These are phyloP conservation scores for Sclerotinia trifoliorum DNA, from an alignment of 2,329 filamentous ascomycete species.

Conservation along the genomic window DNA sequence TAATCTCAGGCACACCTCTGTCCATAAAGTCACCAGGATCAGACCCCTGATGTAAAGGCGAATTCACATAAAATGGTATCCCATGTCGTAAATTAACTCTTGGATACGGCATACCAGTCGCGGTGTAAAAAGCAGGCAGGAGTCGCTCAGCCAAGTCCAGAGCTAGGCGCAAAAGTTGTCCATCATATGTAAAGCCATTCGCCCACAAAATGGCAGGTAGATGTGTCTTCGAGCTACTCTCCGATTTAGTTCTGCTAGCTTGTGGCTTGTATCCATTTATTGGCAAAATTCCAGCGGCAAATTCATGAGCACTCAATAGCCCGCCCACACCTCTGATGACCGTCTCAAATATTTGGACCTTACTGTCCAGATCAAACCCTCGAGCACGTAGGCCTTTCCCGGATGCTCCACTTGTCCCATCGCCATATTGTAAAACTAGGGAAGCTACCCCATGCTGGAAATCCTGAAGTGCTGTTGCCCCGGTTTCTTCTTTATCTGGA, in stretches of 20 bases:
- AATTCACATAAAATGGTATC: conserved; percentile 89
- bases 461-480: conserved; percentile 62
- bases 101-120: conserved; percentile 90
- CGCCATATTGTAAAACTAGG: conserved; percentile 81
- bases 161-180: conserved; percentile 85
- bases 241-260: conserved; percentile 12
- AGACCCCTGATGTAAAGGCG: conserved; percentile 65
- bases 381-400: conserved; percentile 70
- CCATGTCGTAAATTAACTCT: conserved; percentile 88
- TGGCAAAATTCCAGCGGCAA: conserved; percentile 85
- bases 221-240: conserved; percentile 39
- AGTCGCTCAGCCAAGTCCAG: conserved; percentile 80
- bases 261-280: conserved; percentile 72
- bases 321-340: conserved; percentile 92
- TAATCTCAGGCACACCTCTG: conserved; percentile 61
- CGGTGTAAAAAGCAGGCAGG: conserved; percentile 87
- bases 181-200: conserved; percentile 79
- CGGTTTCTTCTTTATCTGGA: conserved; percentile 51
- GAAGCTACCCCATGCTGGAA: conserved; percentile 79
- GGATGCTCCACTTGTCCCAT: conserved; percentile 67
- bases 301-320: conserved; percentile 87
- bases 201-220: conserved; percentile 65
- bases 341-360: conserved; percentile 98
- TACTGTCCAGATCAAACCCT: conserved; percentile 94
- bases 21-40: conserved; percentile 44